These are phyloP conservation scores for Xylariaceae sp. DNA, from an alignment of 2,329 filamentous ascomycete genomes.

Conservation along the genomic window DNA sequence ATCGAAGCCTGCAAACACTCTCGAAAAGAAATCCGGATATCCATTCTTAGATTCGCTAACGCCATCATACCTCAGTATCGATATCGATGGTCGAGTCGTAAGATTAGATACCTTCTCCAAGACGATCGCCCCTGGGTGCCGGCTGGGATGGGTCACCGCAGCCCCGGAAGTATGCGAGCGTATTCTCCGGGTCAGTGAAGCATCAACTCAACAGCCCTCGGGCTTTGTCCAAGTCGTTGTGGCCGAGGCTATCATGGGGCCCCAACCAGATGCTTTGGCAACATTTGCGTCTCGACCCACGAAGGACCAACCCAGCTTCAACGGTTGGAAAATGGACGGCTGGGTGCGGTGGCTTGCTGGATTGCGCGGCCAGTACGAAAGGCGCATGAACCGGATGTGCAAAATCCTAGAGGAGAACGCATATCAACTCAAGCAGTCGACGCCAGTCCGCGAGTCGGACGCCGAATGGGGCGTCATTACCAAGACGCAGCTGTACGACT, in stretches of 20 bases:
- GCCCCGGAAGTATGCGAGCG: slow-evolving; percentile 79
- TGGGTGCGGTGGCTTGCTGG: slow-evolving; percentile 93
- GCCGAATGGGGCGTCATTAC: slow-evolving; percentile 75
- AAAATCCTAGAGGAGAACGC: slow-evolving; percentile 69
- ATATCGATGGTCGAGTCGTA: slow-evolving; percentile 84
- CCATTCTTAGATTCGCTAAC: slow-evolving; percentile 80
- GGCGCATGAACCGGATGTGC: slow-evolving; percentile 82
- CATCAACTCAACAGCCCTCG: slow-evolving; percentile 78
- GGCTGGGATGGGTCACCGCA: slow-evolving; percentile 87
- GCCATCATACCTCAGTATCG: slow-evolving; percentile 80
- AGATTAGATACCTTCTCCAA: slow-evolving; percentile 94
- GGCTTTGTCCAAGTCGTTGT: slow-evolving; percentile 88
- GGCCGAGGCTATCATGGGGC: slow-evolving; percentile 74
- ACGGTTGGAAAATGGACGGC: slow-evolving; percentile 76
- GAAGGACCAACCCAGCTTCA: slow-evolving; percentile 51
- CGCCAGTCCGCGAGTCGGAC: slow-evolving; percentile 45
- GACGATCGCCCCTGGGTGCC: slow-evolving; percentile 85
- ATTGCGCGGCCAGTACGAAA: slow-evolving; percentile 80
- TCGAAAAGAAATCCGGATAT: slow-evolving; percentile 60
- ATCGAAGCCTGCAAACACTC: slow-evolving; percentile 36
- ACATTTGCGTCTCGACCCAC: slow-evolving; percentile 49
- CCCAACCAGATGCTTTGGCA: slow-evolving; percentile 54
- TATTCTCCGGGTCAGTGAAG: slow-evolving; percentile 73
- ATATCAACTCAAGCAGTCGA: slow-evolving; percentile 66
- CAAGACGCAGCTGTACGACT: slow-evolving; percentile 74